Evolutionary conservation across 441 rosid species (phyloP).

Genomic region (Pelargonium exstipulatum): DNA sequence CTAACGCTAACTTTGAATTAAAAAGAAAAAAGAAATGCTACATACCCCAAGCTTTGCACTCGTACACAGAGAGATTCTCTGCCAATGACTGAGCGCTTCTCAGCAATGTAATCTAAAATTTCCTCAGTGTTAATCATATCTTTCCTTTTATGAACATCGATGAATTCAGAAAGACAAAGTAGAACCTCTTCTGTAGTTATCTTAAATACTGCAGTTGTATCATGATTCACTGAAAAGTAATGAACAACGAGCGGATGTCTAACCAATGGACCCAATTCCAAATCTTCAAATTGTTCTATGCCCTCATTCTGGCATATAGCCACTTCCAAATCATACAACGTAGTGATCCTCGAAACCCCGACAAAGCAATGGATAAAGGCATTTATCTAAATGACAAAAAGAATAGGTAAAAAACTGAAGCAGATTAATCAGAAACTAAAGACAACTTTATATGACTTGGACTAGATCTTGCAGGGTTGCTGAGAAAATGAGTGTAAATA

Average conservation of each 20-base stretch:
- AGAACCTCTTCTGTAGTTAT: constrained; percentile 63
- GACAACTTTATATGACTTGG: neutral
- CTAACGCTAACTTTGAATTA: no score
- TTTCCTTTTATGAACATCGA: constrained; percentile 32
- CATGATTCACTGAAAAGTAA: constrained; percentile 47
- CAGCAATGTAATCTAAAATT: constrained; percentile 62
- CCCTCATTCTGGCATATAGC: constrained; percentile 77
- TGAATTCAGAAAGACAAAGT: constrained; percentile 44
- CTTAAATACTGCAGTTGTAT: constrained; percentile 40
- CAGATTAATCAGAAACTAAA: constrained; percentile 8
- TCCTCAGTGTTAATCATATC: constrained; percentile 43
- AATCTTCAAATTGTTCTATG: constrained; percentile 57
- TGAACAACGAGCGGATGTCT: constrained; percentile 69
- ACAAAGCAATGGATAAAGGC: constrained; percentile 88
- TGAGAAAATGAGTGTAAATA: neutral
- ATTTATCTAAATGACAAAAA: constrained; percentile 49
- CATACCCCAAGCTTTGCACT: constrained; percentile 67
- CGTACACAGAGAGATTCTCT: constrained; percentile 76
- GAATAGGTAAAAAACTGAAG: neutral
- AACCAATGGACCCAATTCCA: constrained; percentile 76
- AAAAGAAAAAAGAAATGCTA: no score
- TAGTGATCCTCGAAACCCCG: constrained; percentile 63
- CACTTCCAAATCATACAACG: constrained; percentile 76
- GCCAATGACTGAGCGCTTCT: constrained; percentile 44
- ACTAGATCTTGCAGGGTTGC: neutral